phyloP scores from a whole-genome alignment of 208 protist species.

The Trypanosoma scelopori region DNA sequence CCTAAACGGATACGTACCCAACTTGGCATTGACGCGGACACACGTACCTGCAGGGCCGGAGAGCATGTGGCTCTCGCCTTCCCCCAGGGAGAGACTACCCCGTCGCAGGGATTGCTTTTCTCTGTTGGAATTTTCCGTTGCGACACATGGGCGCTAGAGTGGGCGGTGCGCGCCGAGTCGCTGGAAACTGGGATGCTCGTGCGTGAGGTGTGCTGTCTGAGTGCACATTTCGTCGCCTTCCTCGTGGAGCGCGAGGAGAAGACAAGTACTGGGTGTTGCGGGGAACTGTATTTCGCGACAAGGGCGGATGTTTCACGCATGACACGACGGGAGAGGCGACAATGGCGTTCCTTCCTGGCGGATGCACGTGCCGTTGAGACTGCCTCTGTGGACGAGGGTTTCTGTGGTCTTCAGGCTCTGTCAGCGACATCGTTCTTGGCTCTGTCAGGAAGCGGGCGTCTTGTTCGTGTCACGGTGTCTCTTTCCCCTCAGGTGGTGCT shows the following conservation, averaged over 20 bases:
- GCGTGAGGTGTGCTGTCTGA: constrained; percentile 22
- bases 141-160: constrained; percentile 81
- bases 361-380: constrained; percentile 20
- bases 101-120: constrained; percentile 34
- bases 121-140: constrained; percentile 61
- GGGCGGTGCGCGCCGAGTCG: constrained; percentile 38
- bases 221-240: constrained; percentile 16
- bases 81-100: constrained; percentile 4
- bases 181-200: background rate
- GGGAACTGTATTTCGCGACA: constrained; percentile 23
- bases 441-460: constrained; percentile 18
- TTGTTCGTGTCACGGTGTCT: constrained; percentile 19
- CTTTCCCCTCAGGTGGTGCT: background rate
- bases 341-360: constrained; percentile 31
- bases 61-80: constrained; percentile 54
- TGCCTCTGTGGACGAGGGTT: constrained; percentile 14
- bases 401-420: constrained; percentile 17
- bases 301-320: constrained; percentile 19
- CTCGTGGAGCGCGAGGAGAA: constrained; percentile 12
- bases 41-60: constrained; percentile 21
- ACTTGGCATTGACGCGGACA: background rate
- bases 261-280: constrained; percentile 1
- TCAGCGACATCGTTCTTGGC: constrained; percentile 22
- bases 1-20: background rate
- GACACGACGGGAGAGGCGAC: constrained; percentile 15